A percentile compares a stretch with the other conserved stretches of the same genome.
Conservation (phyloP, 306 rosid species). For the Trichosanthes cucumerina region DNA sequence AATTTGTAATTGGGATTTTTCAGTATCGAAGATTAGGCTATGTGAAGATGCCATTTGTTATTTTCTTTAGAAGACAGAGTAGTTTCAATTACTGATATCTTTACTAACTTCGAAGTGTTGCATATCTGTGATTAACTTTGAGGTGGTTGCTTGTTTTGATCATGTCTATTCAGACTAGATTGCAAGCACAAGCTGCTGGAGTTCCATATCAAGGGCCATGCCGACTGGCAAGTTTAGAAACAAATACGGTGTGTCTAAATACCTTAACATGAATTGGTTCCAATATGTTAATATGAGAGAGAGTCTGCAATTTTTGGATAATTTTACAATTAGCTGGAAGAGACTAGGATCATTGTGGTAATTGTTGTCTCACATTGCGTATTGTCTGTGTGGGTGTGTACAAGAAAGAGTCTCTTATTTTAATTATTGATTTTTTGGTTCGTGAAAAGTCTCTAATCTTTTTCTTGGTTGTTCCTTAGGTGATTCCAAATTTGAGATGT, state of each 20-base stretch:
- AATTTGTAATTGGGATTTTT: background rate
- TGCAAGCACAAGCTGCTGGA: slow-evolving; percentile 97
- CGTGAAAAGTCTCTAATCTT: background rate
- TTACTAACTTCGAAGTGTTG: background rate
- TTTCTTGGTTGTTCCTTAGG: slow-evolving; percentile 26
- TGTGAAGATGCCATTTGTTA: background rate
- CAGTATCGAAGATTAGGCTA: background rate
- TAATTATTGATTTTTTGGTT: background rate
- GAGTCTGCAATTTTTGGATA: background rate
- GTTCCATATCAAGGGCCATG: slow-evolving; percentile 56
- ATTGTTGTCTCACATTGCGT: background rate
- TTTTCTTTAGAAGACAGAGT: background rate
- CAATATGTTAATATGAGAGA: background rate
- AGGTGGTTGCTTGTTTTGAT: background rate
- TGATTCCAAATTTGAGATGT: slow-evolving; percentile 33
- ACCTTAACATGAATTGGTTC: background rate
- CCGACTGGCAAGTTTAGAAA: slow-evolving; percentile 27
- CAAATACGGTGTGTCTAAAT: slow-evolving; percentile 34
- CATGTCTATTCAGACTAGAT: slow-evolving; percentile 56
- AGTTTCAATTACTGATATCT: background rate
- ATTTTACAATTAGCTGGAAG: slow-evolving; percentile 3
- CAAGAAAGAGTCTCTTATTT: background rate
- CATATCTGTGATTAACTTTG: background rate
- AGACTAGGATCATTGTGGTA: background rate
- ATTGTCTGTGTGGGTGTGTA: background rate